Base-by-base conservation (phyloP, 73 alveolate species). In the Blepharisma stoltei region DNA sequence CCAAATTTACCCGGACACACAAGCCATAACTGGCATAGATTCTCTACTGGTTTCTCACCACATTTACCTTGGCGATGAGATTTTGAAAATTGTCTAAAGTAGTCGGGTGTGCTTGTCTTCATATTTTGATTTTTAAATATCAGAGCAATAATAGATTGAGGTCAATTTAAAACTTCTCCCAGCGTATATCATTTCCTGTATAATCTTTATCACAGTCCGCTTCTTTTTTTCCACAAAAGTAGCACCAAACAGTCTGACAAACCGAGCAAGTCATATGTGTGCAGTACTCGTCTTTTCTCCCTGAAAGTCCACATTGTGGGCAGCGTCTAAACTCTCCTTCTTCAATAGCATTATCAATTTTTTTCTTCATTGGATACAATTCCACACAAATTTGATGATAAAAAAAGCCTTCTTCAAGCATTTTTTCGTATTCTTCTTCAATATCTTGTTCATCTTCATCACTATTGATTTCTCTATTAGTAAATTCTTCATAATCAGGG, bases 201-300 rank as follows among this genome's bases (percentile, higher is more conserved):
- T 78, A 32, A 37, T 46, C 82, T 27, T 68, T 46, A 78, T 67
- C 81, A 25, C 23, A 38, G 4, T 67, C 82, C 4, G 6, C 41
- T 11, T 78, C 86, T 14, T 32, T 6, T 6, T 7, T 6, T 38
- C 86, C 90, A 38, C 90, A 83, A 20, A 83, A 38, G 37, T 83
- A 83, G 80, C 90, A 83, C 86, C 86, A 83, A 25, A 54, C 32
- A 23, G 86, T 83, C 9, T 55, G 68, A 46, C 90, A 83, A 11
- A 69, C 55, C n/a, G 84, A 76, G 47, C 90, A 83, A 23, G 81
- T 54, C 85, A 81, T 81, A 48, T 81, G 89, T 18, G 85, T 81
- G 80, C 89, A 81, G 53, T 46, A 67, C 5, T 71, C 80, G 38
- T 81, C 85, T 77, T 81, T 81, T 25, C 83, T 54, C 49, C 89